Percentiles rank a stretch among this genome's conserved stretches.
Conservation (phyloP, 305 asterid species). For the Fraxinus albicans region DNA sequence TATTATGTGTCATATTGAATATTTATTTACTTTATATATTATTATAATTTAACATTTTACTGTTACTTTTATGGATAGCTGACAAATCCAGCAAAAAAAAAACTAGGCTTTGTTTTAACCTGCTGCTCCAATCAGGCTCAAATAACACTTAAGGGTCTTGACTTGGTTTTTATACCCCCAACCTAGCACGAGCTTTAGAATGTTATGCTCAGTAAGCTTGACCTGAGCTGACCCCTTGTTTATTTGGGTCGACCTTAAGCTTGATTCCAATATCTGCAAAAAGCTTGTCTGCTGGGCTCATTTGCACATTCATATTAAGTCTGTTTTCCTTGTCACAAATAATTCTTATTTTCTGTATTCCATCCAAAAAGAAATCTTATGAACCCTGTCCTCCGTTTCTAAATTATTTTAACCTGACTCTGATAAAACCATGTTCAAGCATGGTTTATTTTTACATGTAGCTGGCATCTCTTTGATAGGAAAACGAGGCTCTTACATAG, state of each 20-base stretch:
- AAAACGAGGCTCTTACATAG: background rate
- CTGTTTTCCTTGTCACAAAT: background rate
- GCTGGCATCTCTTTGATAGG: background rate
- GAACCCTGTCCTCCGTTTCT: background rate
- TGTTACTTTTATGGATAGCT: background rate
- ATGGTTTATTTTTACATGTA: background rate
- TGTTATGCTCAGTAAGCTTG: background rate
- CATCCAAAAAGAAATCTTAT: background rate
- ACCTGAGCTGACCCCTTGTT: background rate
- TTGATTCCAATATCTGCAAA: background rate
- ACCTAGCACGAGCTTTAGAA: background rate
- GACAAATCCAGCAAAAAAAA: background rate
- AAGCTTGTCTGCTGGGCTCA: background rate
- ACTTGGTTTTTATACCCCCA: background rate
- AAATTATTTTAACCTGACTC: background rate
- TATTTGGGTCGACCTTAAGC: background rate
- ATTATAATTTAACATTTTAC: background rate
- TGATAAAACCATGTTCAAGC: background rate
- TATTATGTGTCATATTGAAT: background rate
- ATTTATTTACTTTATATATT: background rate
- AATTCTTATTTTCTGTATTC: background rate
- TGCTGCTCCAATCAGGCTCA: background rate
- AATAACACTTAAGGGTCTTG: background rate
- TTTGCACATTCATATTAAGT: background rate
- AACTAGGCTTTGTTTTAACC: background rate